Base-by-base conservation (phyloP, 1,284 basidiomycete species). In the Lentinus polychrous region DNA sequence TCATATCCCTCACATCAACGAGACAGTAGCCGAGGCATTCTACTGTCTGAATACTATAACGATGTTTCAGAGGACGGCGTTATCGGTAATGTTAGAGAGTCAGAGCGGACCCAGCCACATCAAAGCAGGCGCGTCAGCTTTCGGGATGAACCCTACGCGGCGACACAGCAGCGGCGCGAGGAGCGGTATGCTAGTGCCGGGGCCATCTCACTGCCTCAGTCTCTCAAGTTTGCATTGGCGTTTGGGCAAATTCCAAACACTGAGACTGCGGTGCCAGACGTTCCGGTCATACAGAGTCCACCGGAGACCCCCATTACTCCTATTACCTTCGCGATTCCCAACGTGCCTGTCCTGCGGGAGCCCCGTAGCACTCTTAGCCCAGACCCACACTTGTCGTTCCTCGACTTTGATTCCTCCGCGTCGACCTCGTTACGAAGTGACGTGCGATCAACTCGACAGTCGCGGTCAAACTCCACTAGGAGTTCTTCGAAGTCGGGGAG, bases 401-500 rank as follows among this genome's bases (percentile, higher is more conserved):
- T 84, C 18, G 82, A 83, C 58, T 71, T 83, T 47, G 67, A 66
- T 24, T 77, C 78, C 2, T 75, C 77, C 2, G 69, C 68, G 34
- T 66, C 60, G 15, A 51, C 57, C 10, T 60, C 60, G 41, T 38
- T 53, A 3, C 55, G 57, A 23, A 51, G 49, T 15, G 48, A 45
- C 34, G 50, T 56, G 8, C 58, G 57, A 24, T 60, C 59, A 2
- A 52, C 54, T 27, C 49, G 60, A 4, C 58, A 59, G 46, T 61
- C 60, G 14, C 45, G 27, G 4, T 45, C 52, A 8, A 40, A 48
- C 2, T 57, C 50, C 24, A 61, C 59, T 8, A 50, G 55, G 4
- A 55, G 53, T 41, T 60, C 59, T 3, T 54, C 57, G 22, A 57
- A 50, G 41, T 57, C 61, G 27, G 58, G 45, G 14, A 32, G 47